Conservation (phyloP, 805 yeast species). For the Cyberlindnera maclurae region DNA sequence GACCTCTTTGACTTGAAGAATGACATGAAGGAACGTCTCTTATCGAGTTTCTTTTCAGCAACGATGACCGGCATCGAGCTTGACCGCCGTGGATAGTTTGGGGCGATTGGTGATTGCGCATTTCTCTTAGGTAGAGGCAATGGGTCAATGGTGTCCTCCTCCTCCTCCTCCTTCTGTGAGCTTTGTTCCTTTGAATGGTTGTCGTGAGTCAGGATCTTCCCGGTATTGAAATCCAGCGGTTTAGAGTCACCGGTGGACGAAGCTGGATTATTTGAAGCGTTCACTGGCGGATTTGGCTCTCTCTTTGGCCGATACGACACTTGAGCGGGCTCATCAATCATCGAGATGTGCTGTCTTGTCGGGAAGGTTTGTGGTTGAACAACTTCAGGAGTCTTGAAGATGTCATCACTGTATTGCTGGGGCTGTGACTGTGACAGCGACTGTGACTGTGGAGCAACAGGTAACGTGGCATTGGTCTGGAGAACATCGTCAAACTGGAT, state of each 20-base stretch:
- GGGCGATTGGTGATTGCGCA: constrained; percentile 1
- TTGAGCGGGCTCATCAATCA: no score
- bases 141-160: no score
- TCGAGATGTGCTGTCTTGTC: neutral
- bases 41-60: constrained; percentile 9
- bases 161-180: no score
- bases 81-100: constrained; percentile 18
- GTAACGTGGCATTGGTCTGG: neutral
- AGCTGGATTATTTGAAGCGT: no score
- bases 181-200: no score
- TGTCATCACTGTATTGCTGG: constrained; percentile 16
- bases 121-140: no score
- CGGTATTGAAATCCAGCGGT: no score
- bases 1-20: constrained; percentile 18
- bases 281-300: no score
- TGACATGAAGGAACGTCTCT: constrained; percentile 18
- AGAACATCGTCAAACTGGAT: constrained; percentile 28
- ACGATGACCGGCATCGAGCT: constrained; percentile 19
- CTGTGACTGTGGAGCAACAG: neutral
- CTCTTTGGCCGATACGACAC: no score
- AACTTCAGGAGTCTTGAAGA: constrained; percentile 22
- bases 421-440: no score
- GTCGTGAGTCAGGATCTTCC: no score
- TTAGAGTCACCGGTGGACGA: no score
- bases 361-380: constrained; percentile 13